phyloP scores from a whole-genome alignment of 106 monocot species.

The Narthecium ossifragum region DNA sequence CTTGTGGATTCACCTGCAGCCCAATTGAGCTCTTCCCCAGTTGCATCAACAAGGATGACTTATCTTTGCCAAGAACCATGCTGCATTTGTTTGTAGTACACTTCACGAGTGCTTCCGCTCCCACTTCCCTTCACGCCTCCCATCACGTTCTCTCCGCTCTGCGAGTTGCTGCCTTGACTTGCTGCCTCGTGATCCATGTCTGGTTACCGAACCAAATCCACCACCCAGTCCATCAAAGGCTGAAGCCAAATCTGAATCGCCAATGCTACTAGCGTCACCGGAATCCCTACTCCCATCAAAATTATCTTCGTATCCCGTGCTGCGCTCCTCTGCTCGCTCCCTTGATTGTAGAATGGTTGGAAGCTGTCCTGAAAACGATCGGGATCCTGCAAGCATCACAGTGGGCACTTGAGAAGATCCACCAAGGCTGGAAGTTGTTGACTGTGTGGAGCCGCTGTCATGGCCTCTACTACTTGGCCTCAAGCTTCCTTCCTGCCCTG shows the following conservation, averaged over 20 bases:
- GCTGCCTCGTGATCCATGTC: conserved; percentile 49
- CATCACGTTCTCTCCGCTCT: conserved; percentile 77
- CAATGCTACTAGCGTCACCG: conserved; percentile 68
- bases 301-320: conserved; percentile 43
- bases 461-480: conserved; percentile 53
- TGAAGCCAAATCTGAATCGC: conserved; percentile 59
- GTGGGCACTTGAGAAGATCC: conserved; percentile 19
- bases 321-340: conserved; percentile 46
- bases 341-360: conserved; percentile 77
- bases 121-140: conserved; percentile 91
- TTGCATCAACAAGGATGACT: no score
- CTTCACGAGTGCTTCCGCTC: conserved; percentile 86
- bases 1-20: no score
- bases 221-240: conserved; percentile 42
- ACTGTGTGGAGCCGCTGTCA: conserved; percentile 19
- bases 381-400: conserved; percentile 44
- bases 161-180: conserved; percentile 62
- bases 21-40: no score
- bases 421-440: conserved; percentile 9
- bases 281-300: conserved; percentile 71
- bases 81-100: no score
- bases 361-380: conserved; percentile 57
- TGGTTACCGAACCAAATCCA: conserved; percentile 28
- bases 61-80: no score
- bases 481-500: conserved; percentile 36